These are phyloP conservation scores for Nannizziopsis barbatae DNA, from an alignment of 2,329 filamentous ascomycete genomes.

Conservation along the genomic window DNA sequence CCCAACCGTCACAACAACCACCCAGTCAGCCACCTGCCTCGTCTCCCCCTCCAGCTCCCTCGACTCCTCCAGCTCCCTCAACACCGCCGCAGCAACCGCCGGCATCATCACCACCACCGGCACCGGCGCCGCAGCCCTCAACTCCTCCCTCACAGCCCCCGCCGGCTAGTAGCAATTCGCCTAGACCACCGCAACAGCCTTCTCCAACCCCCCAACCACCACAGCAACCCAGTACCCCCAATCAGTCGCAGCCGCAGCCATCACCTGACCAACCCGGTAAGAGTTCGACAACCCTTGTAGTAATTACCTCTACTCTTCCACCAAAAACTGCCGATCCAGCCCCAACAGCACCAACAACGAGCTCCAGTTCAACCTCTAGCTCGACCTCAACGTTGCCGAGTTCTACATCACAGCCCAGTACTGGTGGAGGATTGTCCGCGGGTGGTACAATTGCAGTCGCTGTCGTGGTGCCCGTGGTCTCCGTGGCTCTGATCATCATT, in stretches of 20 bases:
- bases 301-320: constrained; percentile 20
- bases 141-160: not conserved
- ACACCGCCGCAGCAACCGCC: constrained; percentile 5
- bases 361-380: constrained; percentile 14
- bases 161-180: not conserved
- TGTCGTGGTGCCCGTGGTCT: constrained; percentile 85
- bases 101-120: constrained; percentile 8
- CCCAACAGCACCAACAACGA: not conserved
- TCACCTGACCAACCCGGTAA: not conserved
- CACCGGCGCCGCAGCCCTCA: constrained; percentile 5
- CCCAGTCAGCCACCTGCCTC: not conserved
- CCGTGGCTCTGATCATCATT: constrained; percentile 68
- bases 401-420: constrained; percentile 20
- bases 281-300: constrained; percentile 18
- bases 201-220: not conserved
- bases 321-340: constrained; percentile 5
- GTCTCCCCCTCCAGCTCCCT: not conserved
- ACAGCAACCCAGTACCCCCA: constrained; percentile 4
- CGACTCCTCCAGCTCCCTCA: not conserved
- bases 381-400: constrained; percentile 20
- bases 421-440: constrained; percentile 30
- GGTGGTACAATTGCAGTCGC: constrained; percentile 75
- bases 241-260: constrained; percentile 2
- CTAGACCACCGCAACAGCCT: not conserved
- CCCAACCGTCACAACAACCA: not conserved